Base-by-base conservation (phyloP, 2,329 filamentous ascomycete genomes). In the Phyllosticta citrichinensis region DNA sequence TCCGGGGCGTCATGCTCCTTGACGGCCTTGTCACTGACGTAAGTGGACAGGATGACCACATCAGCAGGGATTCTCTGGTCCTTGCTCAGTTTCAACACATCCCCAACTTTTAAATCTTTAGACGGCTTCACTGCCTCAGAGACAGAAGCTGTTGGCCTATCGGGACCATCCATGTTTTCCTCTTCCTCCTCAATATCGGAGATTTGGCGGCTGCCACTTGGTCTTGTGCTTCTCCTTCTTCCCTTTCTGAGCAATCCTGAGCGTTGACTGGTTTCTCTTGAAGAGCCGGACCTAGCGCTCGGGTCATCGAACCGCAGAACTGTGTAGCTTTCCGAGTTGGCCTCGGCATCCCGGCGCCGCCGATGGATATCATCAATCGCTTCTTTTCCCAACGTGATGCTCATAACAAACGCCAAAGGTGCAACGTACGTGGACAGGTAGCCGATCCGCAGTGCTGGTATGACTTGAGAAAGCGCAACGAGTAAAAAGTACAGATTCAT, bases 401-500 rank as follows among this genome's bases (percentile, higher is more conserved):
- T 80, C 52, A 99, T 82, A 63, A 99, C 95, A 74, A 97, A 97
- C 0, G 87, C 91, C 64, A 99, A 76, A 1, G 94, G 94, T 20
- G 89, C 92, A 72, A 97, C 86, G 69, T 99, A 99, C 1, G 94
- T 97, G 30, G 89, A 89, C 63, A 99, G 82, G 73, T 97, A 97
- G 61, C 94, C 94, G 66, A 99, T 97, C 60, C 91, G 85, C 60
- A 99, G 77, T 22, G 89, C 83, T 3, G 91, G 92, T 69, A 99
- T 92, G 52, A 91, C 87, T 75, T 99, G 94, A 47, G 93, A 97
- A 56, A 97, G 76, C 6, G 94, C 95, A 56, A 99, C 94, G 25
- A 97, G 85, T 61, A 99, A 80, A 73, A 99, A 99, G 73, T 99
- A 99, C 80, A 97, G 90, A 81, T 99, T 99, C 81, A 99, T 96